Evolutionary conservation across 768 basidiomycete species (phyloP), one percentile per base, ranked within the genome.

Genomic region (Leucosporidium yakuticum): DNA sequence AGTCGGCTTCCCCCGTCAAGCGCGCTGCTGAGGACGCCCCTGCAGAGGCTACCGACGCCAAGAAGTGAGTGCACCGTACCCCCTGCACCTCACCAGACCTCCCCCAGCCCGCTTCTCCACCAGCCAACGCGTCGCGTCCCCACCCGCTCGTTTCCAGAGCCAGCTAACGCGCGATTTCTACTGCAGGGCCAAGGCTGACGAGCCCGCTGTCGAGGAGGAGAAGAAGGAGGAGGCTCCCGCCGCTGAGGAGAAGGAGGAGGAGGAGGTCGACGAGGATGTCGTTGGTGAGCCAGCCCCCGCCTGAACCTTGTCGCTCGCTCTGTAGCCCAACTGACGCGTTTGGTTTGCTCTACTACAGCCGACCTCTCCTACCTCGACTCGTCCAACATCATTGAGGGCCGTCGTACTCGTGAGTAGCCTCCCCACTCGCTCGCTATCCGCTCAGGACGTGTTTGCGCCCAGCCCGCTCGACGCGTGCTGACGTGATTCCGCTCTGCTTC

Each of bases 381-480:
- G 5, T 47, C n/a, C 36, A 60, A 60, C 59, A 60, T 60, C 44
- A 60, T 60, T 44, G 59, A 60, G 59, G 59, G 59, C 7, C 59
- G 59, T 27, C 59, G 59, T 39, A 60, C 59, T n/a, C 59, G 59
- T 60, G 27, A 44, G 59, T 60, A 8, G 39, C 39, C 25, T 29
- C n/a, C 57, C 23, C 44, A n/a, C 25, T 60, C 9, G 50, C 21
- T 51, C 50, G 50, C 50, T 23, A 23, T 17, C 23, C 23, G 25
- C 50, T 23, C 50, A 27, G 23, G 50, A 51, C 50, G 50, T 23
- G 50, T 51, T 25, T 25, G 23, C 50, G n/a, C n/a, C n/a, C 21
- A 51, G 23, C 8, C 50, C 49, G 25, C 25, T 17, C 25, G 53
- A 57, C 55, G 55, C 55, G 55, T 20, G 55, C 17, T 32, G 50